Evolutionary conservation across 345 rosid species (phyloP).

Genomic region (Orychophragmus violaceus): DNA sequence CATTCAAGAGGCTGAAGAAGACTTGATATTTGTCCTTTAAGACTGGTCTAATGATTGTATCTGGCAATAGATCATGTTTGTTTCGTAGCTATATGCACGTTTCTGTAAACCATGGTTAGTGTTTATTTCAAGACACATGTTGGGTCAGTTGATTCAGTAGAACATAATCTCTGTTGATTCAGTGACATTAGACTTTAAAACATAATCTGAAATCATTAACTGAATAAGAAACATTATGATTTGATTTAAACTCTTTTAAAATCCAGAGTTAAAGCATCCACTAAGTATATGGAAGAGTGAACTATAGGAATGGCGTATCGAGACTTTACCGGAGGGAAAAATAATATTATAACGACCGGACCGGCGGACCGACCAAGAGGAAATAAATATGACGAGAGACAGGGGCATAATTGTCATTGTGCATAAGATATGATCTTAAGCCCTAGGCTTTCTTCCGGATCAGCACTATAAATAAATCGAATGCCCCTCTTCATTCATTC

Average conservation of each 20-base stretch:
- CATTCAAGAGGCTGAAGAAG: not conserved
- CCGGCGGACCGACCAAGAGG: not conserved
- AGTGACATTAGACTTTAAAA: not conserved
- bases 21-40: not conserved
- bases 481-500: not conserved
- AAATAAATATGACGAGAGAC: not conserved
- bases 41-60: not conserved
- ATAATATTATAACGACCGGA: not conserved
- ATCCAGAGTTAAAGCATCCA: no score
- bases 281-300: no score
- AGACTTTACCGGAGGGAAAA: not conserved
- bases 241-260: no score
- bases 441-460: not conserved
- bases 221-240: no score
- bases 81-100: not conserved
- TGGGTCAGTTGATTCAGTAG: not conserved
- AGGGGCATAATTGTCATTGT: not conserved
- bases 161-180: not conserved
- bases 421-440: not conserved
- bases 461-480: not conserved
- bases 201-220: no score
- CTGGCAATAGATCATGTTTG: not conserved
- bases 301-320: not conserved
- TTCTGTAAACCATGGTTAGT: constrained; percentile 3
- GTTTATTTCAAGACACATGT: constrained; percentile 1